phyloP scores from a whole-genome alignment of 352 stramenopile species.

The Globisporangium middletonii region DNA sequence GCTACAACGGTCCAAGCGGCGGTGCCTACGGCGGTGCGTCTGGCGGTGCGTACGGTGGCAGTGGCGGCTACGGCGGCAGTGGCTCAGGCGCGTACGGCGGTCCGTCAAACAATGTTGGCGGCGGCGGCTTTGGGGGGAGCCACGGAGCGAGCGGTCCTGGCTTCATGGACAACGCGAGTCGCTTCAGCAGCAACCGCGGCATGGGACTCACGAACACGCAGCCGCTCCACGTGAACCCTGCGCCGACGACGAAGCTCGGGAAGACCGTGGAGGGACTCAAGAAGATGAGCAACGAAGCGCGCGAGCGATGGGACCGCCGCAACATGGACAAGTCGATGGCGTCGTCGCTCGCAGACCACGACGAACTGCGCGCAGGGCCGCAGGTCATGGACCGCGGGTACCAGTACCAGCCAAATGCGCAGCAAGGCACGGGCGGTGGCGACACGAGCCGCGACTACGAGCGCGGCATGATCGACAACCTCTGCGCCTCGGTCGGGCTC shows the following conservation, averaged over 20 bases:
- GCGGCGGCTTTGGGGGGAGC: constrained; percentile 3
- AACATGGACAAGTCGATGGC: constrained; percentile 90
- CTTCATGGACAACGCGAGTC: constrained; percentile 57
- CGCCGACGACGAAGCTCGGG: constrained; percentile 48
- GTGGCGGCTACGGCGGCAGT: constrained; percentile 16
- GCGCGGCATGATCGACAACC: constrained; percentile 77
- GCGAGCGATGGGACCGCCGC: constrained; percentile 79
- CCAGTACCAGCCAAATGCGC: constrained; percentile 54
- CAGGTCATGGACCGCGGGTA: constrained; percentile 69
- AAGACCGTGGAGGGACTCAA: constrained; percentile 79
- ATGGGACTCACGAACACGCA: constrained; percentile 50
- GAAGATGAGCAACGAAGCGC: constrained; percentile 71
- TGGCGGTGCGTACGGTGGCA: constrained; percentile 2
- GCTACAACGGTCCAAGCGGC: constrained; percentile 9
- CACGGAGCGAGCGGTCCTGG: constrained; percentile 8
- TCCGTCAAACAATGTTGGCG: constrained; percentile 15
- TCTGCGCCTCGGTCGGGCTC: constrained; percentile 72
- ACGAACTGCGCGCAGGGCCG: constrained; percentile 62
- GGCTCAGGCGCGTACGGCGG: constrained; percentile 11
- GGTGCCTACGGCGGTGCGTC: neutral
- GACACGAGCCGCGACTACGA: constrained; percentile 85
- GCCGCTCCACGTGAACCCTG: constrained; percentile 24
- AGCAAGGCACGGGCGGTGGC: constrained; percentile 52
- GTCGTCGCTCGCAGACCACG: constrained; percentile 83
- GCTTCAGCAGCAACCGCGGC: constrained; percentile 43